Percentiles rank a stretch among this genome's conserved stretches.
Conservation (phyloP, 2,329 filamentous ascomycete genomes). For the Remersonia thermophila region DNA sequence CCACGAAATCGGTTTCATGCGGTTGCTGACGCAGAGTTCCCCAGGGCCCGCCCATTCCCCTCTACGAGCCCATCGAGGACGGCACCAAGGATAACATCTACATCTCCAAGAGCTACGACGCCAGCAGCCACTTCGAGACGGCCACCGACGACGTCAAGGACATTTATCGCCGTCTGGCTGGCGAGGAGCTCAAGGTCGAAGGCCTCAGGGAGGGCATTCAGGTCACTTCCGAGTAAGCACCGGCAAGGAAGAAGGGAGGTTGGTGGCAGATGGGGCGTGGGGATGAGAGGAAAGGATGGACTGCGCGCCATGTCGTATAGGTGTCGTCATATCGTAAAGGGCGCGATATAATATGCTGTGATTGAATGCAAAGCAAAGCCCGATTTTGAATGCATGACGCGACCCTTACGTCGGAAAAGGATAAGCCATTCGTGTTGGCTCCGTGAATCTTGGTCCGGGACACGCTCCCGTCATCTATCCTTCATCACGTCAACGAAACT, state of each 20-base stretch:
- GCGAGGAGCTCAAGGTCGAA: conserved; percentile 79
- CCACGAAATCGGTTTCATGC: too few relatives aligned
- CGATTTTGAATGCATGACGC: too few relatives aligned
- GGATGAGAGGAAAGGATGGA: neutral
- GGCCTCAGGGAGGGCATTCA: conserved; percentile 69
- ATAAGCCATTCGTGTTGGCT: too few relatives aligned
- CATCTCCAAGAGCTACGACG: conserved; percentile 97
- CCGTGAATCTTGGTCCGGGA: too few relatives aligned
- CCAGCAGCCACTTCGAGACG: conserved; percentile 95
- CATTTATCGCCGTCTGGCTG: conserved; percentile 73
- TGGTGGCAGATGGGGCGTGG: too few relatives aligned
- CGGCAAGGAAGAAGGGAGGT: neutral
- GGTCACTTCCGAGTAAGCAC: conserved; percentile 54
- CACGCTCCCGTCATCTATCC: too few relatives aligned
- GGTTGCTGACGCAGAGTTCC: too few relatives aligned
- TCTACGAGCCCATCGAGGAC: conserved; percentile 81
- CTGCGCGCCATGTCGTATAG: conserved; percentile 1
- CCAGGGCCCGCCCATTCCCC: conserved; percentile 71
- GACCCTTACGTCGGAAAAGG: too few relatives aligned
- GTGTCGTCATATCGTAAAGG: neutral
- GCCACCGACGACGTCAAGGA: conserved; percentile 83
- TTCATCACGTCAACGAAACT: too few relatives aligned
- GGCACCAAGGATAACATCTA: conserved; percentile 84
- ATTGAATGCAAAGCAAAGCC: too few relatives aligned
- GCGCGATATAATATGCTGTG: neutral